Base-by-base conservation (phyloP, 2,329 filamentous ascomycete species). In the Colletotrichum musicola region DNA sequence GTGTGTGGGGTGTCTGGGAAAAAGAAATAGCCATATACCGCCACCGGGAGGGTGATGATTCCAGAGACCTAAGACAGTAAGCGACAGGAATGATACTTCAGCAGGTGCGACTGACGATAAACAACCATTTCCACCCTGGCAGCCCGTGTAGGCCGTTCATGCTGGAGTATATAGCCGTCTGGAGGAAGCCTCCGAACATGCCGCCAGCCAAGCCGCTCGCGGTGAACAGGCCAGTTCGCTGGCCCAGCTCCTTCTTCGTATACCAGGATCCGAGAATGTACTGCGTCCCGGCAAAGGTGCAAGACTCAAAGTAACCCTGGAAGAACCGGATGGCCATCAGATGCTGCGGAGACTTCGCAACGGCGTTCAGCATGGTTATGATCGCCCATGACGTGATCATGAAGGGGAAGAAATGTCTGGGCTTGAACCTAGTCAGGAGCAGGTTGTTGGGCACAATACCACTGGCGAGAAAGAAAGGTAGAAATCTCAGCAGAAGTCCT, bases 211-310 rank as follows among this genome's bases (percentile, higher is more conserved):
- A 80, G 1, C 88, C 88, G 14, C 86, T 88, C 0, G 86, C 82
- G 1, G 87, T 89, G 72, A 91, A 92, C 57, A 92, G 85, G 49
- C 87, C 89, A 5, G 84, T 87, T 1, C 89, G 83, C 73, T 91
- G 91, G 1, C 87, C 89, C 0, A 92, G 81, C 69, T 91, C 89
- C 10, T 81, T 80, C n/a, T 83, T 82, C 0, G 84, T 90, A 71
- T 90, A 91, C 88, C 89, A 91, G 0, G 85, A 79, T 14, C 82
- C 81, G 1, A 83, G 76, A 50, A 83, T 77, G 62, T 82, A 83
- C 68, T 83, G 81, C 1, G 75, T 81, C n/a, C 81, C 80, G 6
- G 79, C 79, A 71, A 80, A 81, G 2, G 78, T 81, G 1, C 79
- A 80, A 1, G 79, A 77, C 59, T 81, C 80, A 30, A 74, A 78